These are phyloP conservation scores for Stachybotrys elegans DNA, from an alignment of 2,329 filamentous ascomycete genomes.

Conservation along the genomic window DNA sequence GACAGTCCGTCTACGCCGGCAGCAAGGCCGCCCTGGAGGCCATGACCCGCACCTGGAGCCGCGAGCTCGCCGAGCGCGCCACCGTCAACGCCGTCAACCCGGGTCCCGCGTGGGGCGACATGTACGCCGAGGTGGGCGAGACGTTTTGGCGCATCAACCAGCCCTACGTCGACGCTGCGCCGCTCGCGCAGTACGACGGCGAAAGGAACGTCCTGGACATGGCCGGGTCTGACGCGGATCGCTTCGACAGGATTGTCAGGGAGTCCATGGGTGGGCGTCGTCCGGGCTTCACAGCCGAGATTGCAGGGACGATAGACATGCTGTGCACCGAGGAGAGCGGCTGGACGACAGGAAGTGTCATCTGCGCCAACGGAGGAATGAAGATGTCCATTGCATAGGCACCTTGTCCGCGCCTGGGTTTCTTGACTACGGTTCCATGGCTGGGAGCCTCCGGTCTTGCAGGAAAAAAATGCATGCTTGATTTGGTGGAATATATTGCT, in stretches of 20 bases:
- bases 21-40: slow-evolving; percentile 55
- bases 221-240: slow-evolving; percentile 23
- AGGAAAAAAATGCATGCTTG: too few species aligned
- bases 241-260: slow-evolving; percentile 27
- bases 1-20: slow-evolving; percentile 52
- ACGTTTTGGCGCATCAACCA: slow-evolving; percentile 32
- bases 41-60: slow-evolving; percentile 55
- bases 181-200: slow-evolving; percentile 27
- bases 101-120: slow-evolving; percentile 48
- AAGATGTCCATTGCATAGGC: slow-evolving; percentile 30
- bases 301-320: slow-evolving; percentile 68
- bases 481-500: too few species aligned
- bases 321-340: slow-evolving; percentile 60
- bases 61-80: slow-evolving; percentile 46
- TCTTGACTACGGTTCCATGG: too few species aligned
- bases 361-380: slow-evolving; percentile 63
- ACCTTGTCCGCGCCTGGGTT: too few species aligned
- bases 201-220: slow-evolving; percentile 22
- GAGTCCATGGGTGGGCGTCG: slow-evolving; percentile 26
- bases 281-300: slow-evolving; percentile 41
- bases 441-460: too few species aligned
- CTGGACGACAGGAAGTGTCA: slow-evolving; percentile 66
- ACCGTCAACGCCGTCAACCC: slow-evolving; percentile 56
- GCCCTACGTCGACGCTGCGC: slow-evolving; percentile 29
- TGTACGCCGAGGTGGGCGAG: slow-evolving; percentile 38